Evolutionary conservation across 495 filamentous ascomycete genomes (phyloP).

Genomic region (Tuber aestivum): DNA sequence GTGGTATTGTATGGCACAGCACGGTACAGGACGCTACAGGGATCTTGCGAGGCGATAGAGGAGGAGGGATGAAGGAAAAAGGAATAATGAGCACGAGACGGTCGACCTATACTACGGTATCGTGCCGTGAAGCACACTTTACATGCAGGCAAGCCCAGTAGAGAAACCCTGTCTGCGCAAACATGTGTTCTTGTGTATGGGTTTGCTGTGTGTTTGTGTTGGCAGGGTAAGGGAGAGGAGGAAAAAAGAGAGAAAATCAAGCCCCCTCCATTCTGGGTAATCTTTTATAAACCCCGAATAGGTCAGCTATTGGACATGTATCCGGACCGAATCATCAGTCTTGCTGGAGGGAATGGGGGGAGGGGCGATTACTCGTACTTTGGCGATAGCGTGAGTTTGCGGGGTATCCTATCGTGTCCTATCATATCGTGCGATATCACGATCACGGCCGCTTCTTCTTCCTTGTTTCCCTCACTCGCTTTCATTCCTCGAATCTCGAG

Average conservation of each 20-base stretch:
- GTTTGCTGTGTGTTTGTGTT: neutral
- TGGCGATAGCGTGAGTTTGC: neutral
- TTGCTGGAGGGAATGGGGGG: neutral
- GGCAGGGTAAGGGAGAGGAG: neutral
- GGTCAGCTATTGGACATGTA: conserved; percentile 1
- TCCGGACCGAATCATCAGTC: neutral
- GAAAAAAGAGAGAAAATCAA: neutral
- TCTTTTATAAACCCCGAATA: neutral
- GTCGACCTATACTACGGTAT: neutral
- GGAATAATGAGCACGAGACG: neutral
- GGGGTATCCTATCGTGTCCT: neutral
- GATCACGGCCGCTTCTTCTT: neutral
- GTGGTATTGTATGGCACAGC: neutral
- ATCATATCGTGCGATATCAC: neutral
- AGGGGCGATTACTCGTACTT: neutral
- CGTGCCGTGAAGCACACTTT: neutral
- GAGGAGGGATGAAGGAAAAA: neutral
- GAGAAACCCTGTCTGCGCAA: neutral
- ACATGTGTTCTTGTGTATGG: neutral
- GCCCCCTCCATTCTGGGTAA: neutral
- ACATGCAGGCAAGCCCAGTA: neutral
- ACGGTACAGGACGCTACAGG: neutral
- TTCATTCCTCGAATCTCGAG: neutral
- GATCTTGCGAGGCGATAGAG: neutral
- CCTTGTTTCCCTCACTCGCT: neutral